A percentile compares a stretch with the other conserved stretches of the same genome.
Conservation (phyloP, 768 basidiomycete genomes). For the Pleurotus salmoneostramineus region DNA sequence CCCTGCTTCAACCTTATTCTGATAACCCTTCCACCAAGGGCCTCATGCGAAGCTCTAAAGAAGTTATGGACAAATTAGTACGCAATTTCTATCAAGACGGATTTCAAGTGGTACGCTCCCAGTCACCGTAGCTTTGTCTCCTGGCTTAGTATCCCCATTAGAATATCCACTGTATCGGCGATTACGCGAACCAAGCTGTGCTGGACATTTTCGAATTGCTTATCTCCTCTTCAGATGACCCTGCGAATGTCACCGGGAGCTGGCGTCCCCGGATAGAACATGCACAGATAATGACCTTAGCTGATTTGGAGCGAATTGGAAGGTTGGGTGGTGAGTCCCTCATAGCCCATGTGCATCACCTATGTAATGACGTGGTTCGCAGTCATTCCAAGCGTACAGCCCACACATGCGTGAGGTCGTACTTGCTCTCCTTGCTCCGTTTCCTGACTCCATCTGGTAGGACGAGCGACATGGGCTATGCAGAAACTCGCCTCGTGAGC, state of each 20-base stretch:
- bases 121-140: not conserved
- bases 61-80: constrained; percentile 50
- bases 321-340: constrained; percentile 61
- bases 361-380: not conserved
- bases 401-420: constrained; percentile 75
- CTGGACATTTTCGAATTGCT: constrained; percentile 80
- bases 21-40: constrained; percentile 74
- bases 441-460: constrained; percentile 28
- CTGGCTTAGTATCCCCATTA: constrained; percentile 22
- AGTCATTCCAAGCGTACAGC: constrained; percentile 93
- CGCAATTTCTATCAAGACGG: constrained; percentile 64
- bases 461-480: constrained; percentile 91
- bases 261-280: constrained; percentile 87
- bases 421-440: not conserved
- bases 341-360: not conserved
- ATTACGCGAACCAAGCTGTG: constrained; percentile 79
- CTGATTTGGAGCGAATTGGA: constrained; percentile 69
- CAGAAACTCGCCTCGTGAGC: constrained; percentile 71
- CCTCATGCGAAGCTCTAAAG: constrained; percentile 57
- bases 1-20: constrained; percentile 79
- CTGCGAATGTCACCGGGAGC: constrained; percentile 20
- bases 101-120: constrained; percentile 74
- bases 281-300: constrained; percentile 76
- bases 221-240: constrained; percentile 27
- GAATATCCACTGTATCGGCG: constrained; percentile 90